Conservation (phyloP, 148 eudicot genomes). For the Vaccinium vitisidaea region DNA sequence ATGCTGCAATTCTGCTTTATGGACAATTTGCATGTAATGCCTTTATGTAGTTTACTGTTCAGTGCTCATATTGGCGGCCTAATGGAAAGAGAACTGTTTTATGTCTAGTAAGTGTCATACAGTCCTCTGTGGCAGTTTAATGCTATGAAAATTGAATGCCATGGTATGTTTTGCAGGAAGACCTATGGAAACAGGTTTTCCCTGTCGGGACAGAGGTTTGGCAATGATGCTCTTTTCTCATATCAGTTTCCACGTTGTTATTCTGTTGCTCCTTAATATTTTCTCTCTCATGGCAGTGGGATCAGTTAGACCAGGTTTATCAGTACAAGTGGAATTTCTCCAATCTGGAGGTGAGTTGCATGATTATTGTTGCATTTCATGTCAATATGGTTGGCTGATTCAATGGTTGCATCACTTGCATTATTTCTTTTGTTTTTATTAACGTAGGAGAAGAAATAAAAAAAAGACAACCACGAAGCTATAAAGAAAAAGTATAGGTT, state of each 20-base stretch:
- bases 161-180: conserved; percentile 63
- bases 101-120: neutral
- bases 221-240: neutral
- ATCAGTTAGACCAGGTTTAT: conserved; percentile 79
- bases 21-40: neutral
- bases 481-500: neutral
- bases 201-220: conserved; percentile 99
- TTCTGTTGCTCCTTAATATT: neutral
- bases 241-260: neutral
- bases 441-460: neutral
- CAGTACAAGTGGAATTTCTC: conserved; percentile 86
- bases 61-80: neutral
- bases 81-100: neutral
- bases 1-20: neutral
- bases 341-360: conserved; percentile 71
- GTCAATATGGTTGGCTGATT: neutral
- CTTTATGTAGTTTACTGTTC: neutral
- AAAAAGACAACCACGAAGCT: neutral
- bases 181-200: conserved; percentile 88
- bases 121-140: neutral
- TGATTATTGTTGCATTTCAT: neutral
- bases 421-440: neutral
- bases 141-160: neutral
- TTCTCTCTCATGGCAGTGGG: conserved; percentile 65
- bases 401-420: neutral